These are phyloP conservation scores for Pyrenopolyporus hunteri DNA, from an alignment of 495 filamentous ascomycete species.

Conservation along the genomic window DNA sequence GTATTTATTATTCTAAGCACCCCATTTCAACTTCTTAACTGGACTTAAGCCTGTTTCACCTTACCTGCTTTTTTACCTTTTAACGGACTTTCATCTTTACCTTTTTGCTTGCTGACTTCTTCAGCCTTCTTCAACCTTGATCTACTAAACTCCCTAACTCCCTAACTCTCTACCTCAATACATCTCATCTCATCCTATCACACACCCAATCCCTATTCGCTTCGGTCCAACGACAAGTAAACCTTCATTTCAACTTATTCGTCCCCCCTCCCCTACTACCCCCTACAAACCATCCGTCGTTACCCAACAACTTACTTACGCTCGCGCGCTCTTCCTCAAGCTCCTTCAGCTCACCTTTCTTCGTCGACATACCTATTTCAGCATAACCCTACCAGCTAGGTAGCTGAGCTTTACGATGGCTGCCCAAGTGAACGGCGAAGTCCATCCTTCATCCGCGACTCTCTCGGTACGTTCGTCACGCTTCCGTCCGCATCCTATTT, in stretches of 20 bases:
- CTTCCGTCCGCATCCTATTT: not conserved
- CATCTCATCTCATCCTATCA: conserved; percentile 3
- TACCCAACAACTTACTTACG: conserved; percentile 25
- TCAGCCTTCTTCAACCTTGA: conserved; percentile 36
- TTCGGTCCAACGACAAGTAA: conserved; percentile 15
- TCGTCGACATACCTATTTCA: conserved; percentile 5
- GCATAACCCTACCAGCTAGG: not conserved
- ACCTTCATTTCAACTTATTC: conserved; percentile 12
- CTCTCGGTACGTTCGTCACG: conserved; percentile 60
- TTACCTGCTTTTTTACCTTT: conserved; percentile 32
- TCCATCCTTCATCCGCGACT: conserved; percentile 66
- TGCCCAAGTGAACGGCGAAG: conserved; percentile 70
- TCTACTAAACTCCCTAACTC: not conserved
- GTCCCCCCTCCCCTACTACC: conserved; percentile 1
- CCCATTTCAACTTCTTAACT: conserved; percentile 6
- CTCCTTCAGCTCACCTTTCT: conserved; percentile 5
- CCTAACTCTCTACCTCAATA: conserved; percentile 7
- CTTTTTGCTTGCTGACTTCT: conserved; percentile 25
- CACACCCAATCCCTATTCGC: not conserved
- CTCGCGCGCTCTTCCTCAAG: conserved; percentile 4
- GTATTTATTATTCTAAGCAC: conserved; percentile 31
- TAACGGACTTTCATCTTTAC: conserved; percentile 25
- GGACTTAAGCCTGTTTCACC: conserved; percentile 11
- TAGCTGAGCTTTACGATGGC: conserved; percentile 42
- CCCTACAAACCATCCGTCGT: conserved; percentile 11